Base-by-base conservation (phyloP, 2,329 filamentous ascomycete genomes). In the Pestalotiopsis sp. region DNA sequence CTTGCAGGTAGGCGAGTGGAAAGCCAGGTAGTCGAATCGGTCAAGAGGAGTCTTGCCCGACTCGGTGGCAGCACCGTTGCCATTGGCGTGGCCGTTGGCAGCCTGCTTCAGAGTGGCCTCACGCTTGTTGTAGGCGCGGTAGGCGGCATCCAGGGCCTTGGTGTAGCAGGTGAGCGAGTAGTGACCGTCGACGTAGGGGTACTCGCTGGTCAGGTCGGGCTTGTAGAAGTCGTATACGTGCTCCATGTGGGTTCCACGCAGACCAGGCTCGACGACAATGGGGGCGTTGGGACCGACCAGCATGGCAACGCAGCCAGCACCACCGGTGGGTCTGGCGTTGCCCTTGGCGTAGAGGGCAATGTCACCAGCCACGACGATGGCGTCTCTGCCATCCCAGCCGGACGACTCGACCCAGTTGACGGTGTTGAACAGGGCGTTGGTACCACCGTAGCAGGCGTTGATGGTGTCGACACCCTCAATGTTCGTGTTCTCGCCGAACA, bases 191-290 rank as follows among this genome's bases (percentile, higher is more conserved):
- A 95, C 93, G 77, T 93, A 91, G 72, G 93, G 93, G 84, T 95
- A 95, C 83, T 95, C 93, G 87, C 91, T 93, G 77, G 92, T 92
- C 73, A 95, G 85, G 82, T 95, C 93, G 77, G 93, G 92, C 90
- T 95, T 95, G 90, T 94, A 95, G 81, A 95, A 95, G 82, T 95
- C 93, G 82, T 95, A 96, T 75, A 91, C 91, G 83, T 95, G 93
- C 81, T 91, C 87, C 90, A 95, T 91, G 85, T 93, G 94, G 76
- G 86, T 91, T 78, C 91, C 93, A 77, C 93, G 91, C 78, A 94
- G 88, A 78, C 93, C 93, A 65, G 93, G 89, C 83, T 95, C 93
- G 73, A 92, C 85, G 70, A 91, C 92, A 72, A 95, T 84, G 68
- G 92, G 92, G 66, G 93, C 93, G 78, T 95, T 85, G 69, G 93